Conservation (phyloP, 2,329 filamentous ascomycete genomes). For the Penicillium sp. region DNA sequence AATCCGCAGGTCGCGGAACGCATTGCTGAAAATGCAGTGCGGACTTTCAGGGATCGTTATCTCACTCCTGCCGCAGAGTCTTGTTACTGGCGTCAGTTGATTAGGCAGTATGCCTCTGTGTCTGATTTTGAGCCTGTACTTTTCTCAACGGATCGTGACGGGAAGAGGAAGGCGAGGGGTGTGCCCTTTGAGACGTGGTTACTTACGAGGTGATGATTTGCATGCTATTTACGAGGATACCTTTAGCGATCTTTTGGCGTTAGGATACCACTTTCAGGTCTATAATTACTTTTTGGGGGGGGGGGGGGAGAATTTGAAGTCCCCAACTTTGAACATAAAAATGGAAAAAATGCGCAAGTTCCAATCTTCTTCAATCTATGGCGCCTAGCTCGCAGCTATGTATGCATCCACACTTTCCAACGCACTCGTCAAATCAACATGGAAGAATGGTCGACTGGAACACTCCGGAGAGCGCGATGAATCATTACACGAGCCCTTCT, state of each 20-base stretch:
- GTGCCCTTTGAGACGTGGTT: slow-evolving; percentile 44
- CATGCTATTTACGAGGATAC: not conserved
- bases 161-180: slow-evolving; percentile 32
- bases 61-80: slow-evolving; percentile 55
- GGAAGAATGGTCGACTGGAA: slow-evolving; percentile 37
- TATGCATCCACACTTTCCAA: not conserved
- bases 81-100: slow-evolving; percentile 55
- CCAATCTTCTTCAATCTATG: not conserved
- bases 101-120: slow-evolving; percentile 37
- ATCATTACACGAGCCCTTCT: not conserved
- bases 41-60: slow-evolving; percentile 53
- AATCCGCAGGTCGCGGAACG: slow-evolving; percentile 45
- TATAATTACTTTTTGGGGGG: too few species aligned
- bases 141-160: slow-evolving; percentile 28
- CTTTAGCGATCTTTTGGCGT: slow-evolving; percentile 7
- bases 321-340: too few species aligned
- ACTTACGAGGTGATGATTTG: slow-evolving; percentile 22
- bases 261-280: not conserved
- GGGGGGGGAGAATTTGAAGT: too few species aligned
- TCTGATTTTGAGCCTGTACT: slow-evolving; percentile 44
- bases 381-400: not conserved
- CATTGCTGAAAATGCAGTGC: slow-evolving; percentile 51
- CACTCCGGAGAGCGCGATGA: not conserved
- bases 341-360: not conserved
- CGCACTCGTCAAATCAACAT: not conserved